These are phyloP conservation scores for Ascochyta pisi DNA, from an alignment of 2,329 filamentous ascomycete species.

Conservation along the genomic window DNA sequence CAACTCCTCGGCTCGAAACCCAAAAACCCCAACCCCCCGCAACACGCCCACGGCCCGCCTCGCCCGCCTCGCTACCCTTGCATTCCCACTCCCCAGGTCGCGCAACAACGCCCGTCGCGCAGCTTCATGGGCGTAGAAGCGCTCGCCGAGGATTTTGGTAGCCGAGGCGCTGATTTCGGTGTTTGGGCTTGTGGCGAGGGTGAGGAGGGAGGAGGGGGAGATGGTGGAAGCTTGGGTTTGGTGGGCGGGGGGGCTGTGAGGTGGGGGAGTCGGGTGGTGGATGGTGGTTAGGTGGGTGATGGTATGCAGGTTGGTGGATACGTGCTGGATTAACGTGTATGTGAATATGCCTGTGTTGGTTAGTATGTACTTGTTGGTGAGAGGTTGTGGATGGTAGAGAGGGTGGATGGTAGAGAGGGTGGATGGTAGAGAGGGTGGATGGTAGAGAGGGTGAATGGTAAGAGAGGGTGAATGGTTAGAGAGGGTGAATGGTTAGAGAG, in stretches of 20 bases:
- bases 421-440: constrained; percentile 51
- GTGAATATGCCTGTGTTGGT: constrained; percentile 60
- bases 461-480: constrained; percentile 5
- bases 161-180: constrained; percentile 52
- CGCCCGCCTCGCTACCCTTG: constrained; percentile 28
- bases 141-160: constrained; percentile 47
- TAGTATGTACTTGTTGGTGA: constrained; percentile 29
- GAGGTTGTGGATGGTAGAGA: too few species aligned
- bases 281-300: constrained; percentile 72
- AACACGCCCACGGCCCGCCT: constrained; percentile 39
- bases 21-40: constrained; percentile 24
- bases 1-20: background rate
- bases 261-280: constrained; percentile 57
- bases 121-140: constrained; percentile 34
- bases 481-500: constrained; percentile 51
- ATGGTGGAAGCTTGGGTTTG: constrained; percentile 67
- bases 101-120: constrained; percentile 30
- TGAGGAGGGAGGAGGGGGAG: constrained; percentile 49
- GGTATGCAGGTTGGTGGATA: constrained; percentile 65
- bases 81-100: constrained; percentile 35
- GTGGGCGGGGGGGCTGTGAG: constrained; percentile 57
- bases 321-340: constrained; percentile 60
- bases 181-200: constrained; percentile 52
- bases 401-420: constrained; percentile 8
- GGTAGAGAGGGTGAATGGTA: constrained; percentile 13